phyloP scores from a whole-genome alignment of 2,329 filamentous ascomycete species.

The Emergomyces pasteurianus region DNA sequence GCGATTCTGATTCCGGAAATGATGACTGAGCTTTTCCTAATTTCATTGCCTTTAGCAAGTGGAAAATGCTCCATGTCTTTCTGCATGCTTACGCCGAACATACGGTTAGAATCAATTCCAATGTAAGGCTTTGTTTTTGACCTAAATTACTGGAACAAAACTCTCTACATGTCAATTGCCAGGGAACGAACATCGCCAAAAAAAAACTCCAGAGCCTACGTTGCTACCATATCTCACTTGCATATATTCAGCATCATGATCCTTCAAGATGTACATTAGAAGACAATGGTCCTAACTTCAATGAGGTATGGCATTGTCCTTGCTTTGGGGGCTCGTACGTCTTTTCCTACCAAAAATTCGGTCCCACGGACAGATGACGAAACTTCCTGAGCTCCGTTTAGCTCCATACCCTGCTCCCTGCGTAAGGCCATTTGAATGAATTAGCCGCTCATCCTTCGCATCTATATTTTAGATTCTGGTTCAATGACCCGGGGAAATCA shows the following conservation, averaged over 20 bases:
- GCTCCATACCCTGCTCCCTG: no score
- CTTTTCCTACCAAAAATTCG: no score
- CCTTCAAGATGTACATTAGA: no score
- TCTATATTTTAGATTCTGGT: no score
- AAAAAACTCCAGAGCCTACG: not conserved
- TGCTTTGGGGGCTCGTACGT: no score
- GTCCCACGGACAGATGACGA: no score
- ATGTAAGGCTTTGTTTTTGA: not conserved
- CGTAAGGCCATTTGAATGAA: no score
- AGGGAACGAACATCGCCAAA: not conserved
- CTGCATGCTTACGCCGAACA: not conserved
- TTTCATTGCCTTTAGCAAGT: not conserved
- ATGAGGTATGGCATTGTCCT: no score
- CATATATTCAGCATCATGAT: not conserved
- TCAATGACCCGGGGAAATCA: no score
- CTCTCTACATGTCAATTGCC: not conserved
- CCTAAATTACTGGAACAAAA: not conserved
- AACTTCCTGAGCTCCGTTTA: no score
- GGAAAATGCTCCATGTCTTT: not conserved
- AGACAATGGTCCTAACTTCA: no score
- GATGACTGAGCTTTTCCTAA: constrained; percentile 20
- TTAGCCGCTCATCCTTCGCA: no score
- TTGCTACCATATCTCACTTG: not conserved
- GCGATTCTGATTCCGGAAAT: constrained; percentile 42
- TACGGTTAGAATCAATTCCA: not conserved